Conservation (phyloP, 225 moss, liverwort and hornwort species). For the Bryoerythrophyllum caledonicum region DNA sequence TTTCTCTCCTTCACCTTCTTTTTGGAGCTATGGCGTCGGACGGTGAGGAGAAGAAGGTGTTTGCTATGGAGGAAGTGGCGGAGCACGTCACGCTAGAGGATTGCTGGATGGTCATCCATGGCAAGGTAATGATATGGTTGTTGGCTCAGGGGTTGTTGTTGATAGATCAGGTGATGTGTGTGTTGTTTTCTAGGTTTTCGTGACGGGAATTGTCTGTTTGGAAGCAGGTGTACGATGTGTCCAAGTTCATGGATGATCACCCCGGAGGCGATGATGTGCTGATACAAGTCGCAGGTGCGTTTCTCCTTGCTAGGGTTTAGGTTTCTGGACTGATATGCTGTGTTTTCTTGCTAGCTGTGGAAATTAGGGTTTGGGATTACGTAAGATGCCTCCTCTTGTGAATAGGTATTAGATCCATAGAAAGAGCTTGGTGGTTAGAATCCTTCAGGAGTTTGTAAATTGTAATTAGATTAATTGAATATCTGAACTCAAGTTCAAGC, state of each 20-base stretch:
- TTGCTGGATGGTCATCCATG: conserved; percentile 65
- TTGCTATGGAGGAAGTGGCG: conserved; percentile 44
- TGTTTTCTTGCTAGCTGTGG: background rate
- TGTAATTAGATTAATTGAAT: no score
- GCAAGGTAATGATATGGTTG: conserved; percentile 37
- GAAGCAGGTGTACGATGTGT: conserved; percentile 75
- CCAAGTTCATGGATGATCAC: conserved; percentile 77
- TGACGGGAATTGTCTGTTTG: background rate
- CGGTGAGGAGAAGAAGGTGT: conserved; percentile 39
- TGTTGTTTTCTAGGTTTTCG: background rate
- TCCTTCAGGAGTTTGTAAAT: no score
- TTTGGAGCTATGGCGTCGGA: conserved; percentile 36
- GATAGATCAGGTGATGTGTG: background rate
- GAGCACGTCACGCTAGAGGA: conserved; percentile 48
- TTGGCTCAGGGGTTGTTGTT: background rate
- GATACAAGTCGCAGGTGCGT: conserved; percentile 54
- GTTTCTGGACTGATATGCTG: background rate
- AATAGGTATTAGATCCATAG: no score
- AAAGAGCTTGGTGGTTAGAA: no score
- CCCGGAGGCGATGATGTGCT: conserved; percentile 85
- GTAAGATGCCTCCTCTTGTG: no score
- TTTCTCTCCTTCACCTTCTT: no score
- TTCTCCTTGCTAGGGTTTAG: background rate
- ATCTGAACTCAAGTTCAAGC: no score
- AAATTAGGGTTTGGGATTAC: no score